phyloP scores from a whole-genome alignment of 306 rosid species.

The Quercus dentata region DNA sequence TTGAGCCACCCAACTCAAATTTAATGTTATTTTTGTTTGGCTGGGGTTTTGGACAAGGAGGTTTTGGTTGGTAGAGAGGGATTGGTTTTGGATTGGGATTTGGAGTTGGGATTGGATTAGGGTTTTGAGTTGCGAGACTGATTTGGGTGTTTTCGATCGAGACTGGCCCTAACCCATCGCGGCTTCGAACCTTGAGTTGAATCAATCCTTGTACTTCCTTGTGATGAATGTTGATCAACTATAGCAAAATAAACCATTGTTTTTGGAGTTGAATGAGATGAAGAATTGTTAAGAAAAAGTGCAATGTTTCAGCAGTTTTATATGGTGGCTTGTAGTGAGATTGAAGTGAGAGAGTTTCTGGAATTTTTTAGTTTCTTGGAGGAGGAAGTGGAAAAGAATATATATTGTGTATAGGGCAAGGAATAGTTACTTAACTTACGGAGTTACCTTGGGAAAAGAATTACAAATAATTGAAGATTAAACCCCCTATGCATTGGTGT shows the following conservation, averaged over 20 bases:
- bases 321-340: background rate
- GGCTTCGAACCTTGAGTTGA: constrained; percentile 82
- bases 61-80: constrained; percentile 78
- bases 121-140: constrained; percentile 52
- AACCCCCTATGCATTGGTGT: too few species aligned
- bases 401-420: background rate
- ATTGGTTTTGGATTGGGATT: constrained; percentile 35
- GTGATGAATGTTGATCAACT: too few species aligned
- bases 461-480: too few species aligned
- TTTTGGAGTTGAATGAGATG: background rate
- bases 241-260: background rate
- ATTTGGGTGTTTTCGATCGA: constrained; percentile 51
- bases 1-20: too few species aligned
- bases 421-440: background rate
- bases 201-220: constrained; percentile 33
- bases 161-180: constrained; percentile 84
- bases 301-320: background rate
- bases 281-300: background rate
- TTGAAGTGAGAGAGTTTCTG: background rate
- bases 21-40: constrained; percentile 18
- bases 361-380: constrained; percentile 12
- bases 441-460: too few species aligned
- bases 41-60: constrained; percentile 56
- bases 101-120: constrained; percentile 53
- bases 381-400: constrained; percentile 4